phyloP scores from a whole-genome alignment of 2,329 filamentous ascomycete species.

The Pseudogymnoascus sp. region DNA sequence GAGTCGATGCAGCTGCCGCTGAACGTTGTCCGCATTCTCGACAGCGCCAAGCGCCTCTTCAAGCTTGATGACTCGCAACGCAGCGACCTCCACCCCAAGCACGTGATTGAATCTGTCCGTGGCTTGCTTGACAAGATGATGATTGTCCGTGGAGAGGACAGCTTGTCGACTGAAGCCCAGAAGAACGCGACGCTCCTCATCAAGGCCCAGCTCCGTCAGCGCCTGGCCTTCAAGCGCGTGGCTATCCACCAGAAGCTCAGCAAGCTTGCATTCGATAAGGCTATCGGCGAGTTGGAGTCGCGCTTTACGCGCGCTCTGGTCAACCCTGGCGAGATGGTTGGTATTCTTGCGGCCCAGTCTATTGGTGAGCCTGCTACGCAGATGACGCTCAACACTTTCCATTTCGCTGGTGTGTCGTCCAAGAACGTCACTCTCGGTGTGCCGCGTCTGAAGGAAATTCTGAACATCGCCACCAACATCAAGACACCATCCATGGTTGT shows the following conservation, averaged over 20 bases:
- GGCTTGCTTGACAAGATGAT: conserved; percentile 68
- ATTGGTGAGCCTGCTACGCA: conserved; percentile 98
- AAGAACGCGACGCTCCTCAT: conserved; percentile 81
- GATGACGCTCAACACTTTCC: conserved; percentile 99
- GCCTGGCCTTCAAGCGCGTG: conserved; percentile 86
- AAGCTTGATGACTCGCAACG: conserved; percentile 77
- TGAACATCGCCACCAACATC: conserved; percentile 95
- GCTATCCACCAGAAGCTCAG: conserved; percentile 79
- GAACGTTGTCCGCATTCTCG: conserved; percentile 84
- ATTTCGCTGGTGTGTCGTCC: conserved; percentile 98
- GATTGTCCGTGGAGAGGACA: conserved; percentile 78
- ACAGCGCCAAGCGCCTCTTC: conserved; percentile 84
- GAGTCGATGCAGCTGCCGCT: conserved; percentile 86
- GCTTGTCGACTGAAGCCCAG: conserved; percentile 78
- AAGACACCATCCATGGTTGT: conserved; percentile 98
- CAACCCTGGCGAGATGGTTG: conserved; percentile 95
- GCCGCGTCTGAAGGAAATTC: conserved; percentile 96
- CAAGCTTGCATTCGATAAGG: conserved; percentile 85
- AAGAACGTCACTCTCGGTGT: conserved; percentile 99
- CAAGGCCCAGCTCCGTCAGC: conserved; percentile 84
- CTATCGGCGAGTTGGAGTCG: conserved; percentile 83
- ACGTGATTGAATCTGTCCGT: conserved; percentile 75
- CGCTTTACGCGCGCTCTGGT: conserved; percentile 81
- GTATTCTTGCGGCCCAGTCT: conserved; percentile 92
- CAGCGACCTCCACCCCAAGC: conserved; percentile 81